These are phyloP conservation scores for Leccinum holopus DNA, from an alignment of 1,284 basidiomycete species.

Conservation along the genomic window DNA sequence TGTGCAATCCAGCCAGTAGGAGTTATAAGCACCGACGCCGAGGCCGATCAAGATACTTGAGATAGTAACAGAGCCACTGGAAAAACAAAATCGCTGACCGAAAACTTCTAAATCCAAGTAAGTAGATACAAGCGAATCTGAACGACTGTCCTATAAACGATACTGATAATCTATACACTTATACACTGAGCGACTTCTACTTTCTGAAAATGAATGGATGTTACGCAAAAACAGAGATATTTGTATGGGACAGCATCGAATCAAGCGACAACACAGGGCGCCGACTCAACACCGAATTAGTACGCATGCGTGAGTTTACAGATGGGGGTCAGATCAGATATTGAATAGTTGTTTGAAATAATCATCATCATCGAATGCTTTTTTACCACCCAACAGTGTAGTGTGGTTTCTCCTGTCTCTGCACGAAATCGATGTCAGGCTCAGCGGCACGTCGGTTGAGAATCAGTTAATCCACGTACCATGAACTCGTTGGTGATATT, in stretches of 20 bases:
- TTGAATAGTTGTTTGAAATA: neutral
- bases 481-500: neutral
- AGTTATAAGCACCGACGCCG: neutral
- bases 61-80: neutral
- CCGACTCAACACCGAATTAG: neutral
- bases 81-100: neutral
- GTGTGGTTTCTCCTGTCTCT: conserved; percentile 1
- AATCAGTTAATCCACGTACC: conserved; percentile 9
- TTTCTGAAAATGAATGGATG: neutral
- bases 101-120: neutral
- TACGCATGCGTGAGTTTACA: neutral
- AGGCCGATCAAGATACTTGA: too few species aligned
- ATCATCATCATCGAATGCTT: neutral
- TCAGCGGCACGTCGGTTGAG: neutral
- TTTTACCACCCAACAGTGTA: conserved; percentile 15
- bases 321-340: neutral
- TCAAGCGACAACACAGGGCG: conserved; percentile 4
- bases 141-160: neutral
- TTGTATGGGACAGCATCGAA: conserved; percentile 1
- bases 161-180: conserved; percentile 3
- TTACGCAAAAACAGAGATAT: conserved; percentile 2
- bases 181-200: conserved; percentile 15
- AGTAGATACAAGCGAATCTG: conserved; percentile 6
- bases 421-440: neutral
- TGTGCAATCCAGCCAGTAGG: neutral